Evolutionary conservation across 2,329 filamentous ascomycete species (phyloP), one percentile per base, ranked within the genome.

Genomic region (Trichoderma atroviride): DNA sequence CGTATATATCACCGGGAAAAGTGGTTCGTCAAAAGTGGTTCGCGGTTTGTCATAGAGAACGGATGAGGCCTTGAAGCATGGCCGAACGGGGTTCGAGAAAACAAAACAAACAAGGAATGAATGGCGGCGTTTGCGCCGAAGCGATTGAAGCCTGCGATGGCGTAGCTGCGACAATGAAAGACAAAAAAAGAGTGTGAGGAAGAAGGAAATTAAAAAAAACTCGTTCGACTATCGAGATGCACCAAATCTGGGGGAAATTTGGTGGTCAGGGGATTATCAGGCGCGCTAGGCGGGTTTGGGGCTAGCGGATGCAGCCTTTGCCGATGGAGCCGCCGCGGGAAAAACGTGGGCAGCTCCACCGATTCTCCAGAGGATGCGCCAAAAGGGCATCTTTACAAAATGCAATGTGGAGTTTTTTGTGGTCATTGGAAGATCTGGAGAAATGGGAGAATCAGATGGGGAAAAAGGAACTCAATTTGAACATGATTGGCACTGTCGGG

Each of bases 171-270:
- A 57, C 37, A 47, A 56, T 61, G 40, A 52, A 40, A n/a, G n/a
- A 33, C 3, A 33, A 14, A 35, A 35, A 43, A n/a, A 33, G 14
- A n/a, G 40, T 43, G 29, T 55, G 47, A 13, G n/a, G 27, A 58
- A 37, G 59, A 13, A 52, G 16, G 33, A 35, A 35, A 35, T 35
- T 35, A 33, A 31, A 35, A n/a, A 40, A 59, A 67, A 29, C 31
- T 27, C 58, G 47, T 22, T 56, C 37, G 59, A 57, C 29, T 59
- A 64, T 69, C 55, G 60, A 58, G 67, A 63, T 50, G 59, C 50
- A 55, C 7, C 31, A 27, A 67, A 67, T 67, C 66, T 57, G 66
- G 66, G 66, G 66, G 59, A 63, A 61, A 63, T 69, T 69, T 61
- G 56, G 64, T 66, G 61, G 64, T 60, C 64, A 59, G 64, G 56